phyloP scores from a whole-genome alignment of 306 rosid species.

The Mucuna pruriens region DNA sequence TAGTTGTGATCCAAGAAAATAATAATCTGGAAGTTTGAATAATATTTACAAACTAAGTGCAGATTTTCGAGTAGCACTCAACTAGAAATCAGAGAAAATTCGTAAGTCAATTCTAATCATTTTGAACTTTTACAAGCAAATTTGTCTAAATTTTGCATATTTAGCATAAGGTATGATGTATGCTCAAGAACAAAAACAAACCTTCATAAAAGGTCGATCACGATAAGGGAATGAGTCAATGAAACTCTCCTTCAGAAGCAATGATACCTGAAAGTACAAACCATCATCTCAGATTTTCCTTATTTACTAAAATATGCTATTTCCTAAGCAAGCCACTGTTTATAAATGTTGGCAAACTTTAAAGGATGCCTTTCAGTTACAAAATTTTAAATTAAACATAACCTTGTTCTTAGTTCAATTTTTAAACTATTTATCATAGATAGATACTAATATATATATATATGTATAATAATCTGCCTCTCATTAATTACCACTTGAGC shows the following conservation, averaged over 20 bases:
- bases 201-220: conserved; percentile 96
- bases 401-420: neutral
- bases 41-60: conserved; percentile 4
- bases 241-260: conserved; percentile 98
- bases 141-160: neutral
- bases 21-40: conserved; percentile 4
- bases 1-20: conserved; percentile 5
- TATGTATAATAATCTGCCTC: neutral
- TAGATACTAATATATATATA: no score
- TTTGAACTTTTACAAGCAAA: conserved; percentile 4
- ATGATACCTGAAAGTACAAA: conserved; percentile 71
- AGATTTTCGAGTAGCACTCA: conserved; percentile 9
- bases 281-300: conserved; percentile 37
- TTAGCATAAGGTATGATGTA: conserved; percentile 18
- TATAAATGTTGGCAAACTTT: conserved; percentile 24
- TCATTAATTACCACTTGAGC: conserved; percentile 24
- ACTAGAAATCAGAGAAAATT: conserved; percentile 22
- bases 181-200: conserved; percentile 49
- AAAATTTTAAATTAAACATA: neutral
- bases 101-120: neutral
- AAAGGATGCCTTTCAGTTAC: conserved; percentile 6
- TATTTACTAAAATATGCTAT: conserved; percentile 25
- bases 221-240: conserved; percentile 85
- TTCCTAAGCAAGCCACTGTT: conserved; percentile 20
- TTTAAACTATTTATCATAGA: no score